Evolutionary conservation across 345 rosid genomes (phyloP), one percentile per base, ranked within the genome.

Genomic region (Anastatica hierochuntica): DNA sequence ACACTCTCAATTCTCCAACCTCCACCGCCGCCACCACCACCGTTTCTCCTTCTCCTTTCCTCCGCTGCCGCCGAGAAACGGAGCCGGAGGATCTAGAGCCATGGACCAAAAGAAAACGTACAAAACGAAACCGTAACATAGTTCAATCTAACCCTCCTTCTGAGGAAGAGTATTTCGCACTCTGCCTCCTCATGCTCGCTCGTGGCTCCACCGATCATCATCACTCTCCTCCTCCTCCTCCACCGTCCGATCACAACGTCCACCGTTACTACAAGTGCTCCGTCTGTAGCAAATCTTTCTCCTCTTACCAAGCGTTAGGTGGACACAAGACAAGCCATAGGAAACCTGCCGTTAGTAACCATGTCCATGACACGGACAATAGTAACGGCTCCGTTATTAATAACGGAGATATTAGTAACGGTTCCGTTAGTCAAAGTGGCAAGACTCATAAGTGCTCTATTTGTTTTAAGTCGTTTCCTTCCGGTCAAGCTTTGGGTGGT

Each of bases 401-500:
- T 19, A 21, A 69, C 44, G 56, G 62, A 10, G 62, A 40, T 19
- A 72, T 58, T 10, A 70, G 63, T 33, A 16, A 65, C 38, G 47
- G 66, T 2, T n/a, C 26, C 13, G 23, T 54, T 20, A 17, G 67
- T 47, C 46, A 55, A 39, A 26, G 70, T 18, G 82, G 68, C 12
- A 83, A 69, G 77, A 56, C 69, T 48, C 96, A 87, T 60, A 81
- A 81, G 73, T 87, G 96, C 49, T 79, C 96, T 12, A 77, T 83
- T 43, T 83, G 96, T 64, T 82, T 74, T 72, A 87, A 83, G 76
- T 45, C 73, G 13, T 87, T 87, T 42, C 73, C 89, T 3, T 77
- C 86, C 6, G 95, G 92, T 30, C 95, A 86, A 69, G 95, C 95
- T n/a, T 45, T 86, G 14, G 95, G 95, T 11, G 95, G 95, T n/a